Conservation (phyloP, 2,329 filamentous ascomycete species). For the Aspergillus terreus region DNA sequence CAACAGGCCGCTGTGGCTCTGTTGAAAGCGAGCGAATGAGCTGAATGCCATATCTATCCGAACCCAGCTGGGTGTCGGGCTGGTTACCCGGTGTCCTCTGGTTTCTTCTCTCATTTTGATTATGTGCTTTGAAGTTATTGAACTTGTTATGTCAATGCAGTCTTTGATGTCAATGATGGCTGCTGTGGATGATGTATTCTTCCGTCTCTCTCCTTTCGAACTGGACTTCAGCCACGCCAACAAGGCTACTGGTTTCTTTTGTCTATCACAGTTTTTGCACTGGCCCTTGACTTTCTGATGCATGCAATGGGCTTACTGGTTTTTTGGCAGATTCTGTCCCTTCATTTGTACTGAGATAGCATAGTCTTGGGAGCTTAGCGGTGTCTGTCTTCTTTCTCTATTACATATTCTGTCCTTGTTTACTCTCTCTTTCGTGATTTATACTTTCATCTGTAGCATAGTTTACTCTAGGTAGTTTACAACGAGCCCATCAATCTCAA, state of each 20-base stretch:
- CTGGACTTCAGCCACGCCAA: neutral
- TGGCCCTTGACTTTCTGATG: slow-evolving; percentile 8
- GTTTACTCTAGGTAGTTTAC: slow-evolving; percentile 20
- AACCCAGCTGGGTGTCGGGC: slow-evolving; percentile 6
- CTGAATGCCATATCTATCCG: slow-evolving; percentile 6
- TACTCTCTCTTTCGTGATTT: slow-evolving; percentile 5
- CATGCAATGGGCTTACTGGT: slow-evolving; percentile 4
- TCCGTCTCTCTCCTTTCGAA: neutral
- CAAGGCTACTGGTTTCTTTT: neutral
- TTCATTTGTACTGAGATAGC: slow-evolving; percentile 14
- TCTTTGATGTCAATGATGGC: too few species aligned
- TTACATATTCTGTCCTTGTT: slow-evolving; percentile 4
- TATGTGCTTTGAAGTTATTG: neutral
- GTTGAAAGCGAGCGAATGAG: slow-evolving; percentile 27
- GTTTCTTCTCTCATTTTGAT: slow-evolving; percentile 1
- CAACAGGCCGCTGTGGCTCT: slow-evolving; percentile 35
- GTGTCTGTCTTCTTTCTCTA: slow-evolving; percentile 9
- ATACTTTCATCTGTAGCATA: slow-evolving; percentile 25
- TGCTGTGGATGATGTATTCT: too few species aligned
- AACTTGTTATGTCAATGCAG: slow-evolving; percentile 9
- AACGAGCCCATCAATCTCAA: slow-evolving; percentile 31
- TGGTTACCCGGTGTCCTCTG: slow-evolving; percentile 5
- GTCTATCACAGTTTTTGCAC: neutral
- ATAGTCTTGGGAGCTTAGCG: slow-evolving; percentile 8
- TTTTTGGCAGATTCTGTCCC: slow-evolving; percentile 5